Base-by-base conservation (phyloP, 257 asterid species). In the Jasminum sambac region DNA sequence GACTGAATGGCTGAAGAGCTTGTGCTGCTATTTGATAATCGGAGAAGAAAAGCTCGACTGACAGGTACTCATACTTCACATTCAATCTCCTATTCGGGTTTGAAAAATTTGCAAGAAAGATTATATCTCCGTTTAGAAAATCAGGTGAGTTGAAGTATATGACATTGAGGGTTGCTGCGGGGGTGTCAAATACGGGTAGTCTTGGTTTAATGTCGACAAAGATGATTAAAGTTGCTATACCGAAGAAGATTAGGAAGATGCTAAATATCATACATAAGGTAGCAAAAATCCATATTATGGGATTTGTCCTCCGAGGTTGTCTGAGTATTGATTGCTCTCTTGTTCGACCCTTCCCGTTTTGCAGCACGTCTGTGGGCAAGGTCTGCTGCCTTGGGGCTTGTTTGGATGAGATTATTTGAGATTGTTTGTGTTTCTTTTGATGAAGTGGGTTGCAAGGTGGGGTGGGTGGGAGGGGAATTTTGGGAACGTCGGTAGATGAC, bases 1-100 rank as follows among this genome's bases (percentile, higher is more conserved):
- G 88, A 44, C 74, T 73, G 76, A 90, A 94, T 3, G 97, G 88
- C 24, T 65, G 87, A 68, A 90, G 64, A 70, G 67, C 73, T 64
- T 83, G 89, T 24, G 84, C 80, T 30, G 92, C 95, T 46, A 89
- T 72, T 1, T 71, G 34, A 59, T 60, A 80, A 13, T 84, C 96
- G 5, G 76, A 71, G 72, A 88, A 94, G 75, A 62, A 86, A 39
- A 94, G 90, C 86, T 88, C 90, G 16, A 91, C 48, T 9, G 65
- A 64, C 58, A 89, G 62, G 78, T 84, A 78, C 84, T 95, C 97
- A 13, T 78, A 89, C 26, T 80, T 81, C 11, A 89, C 90, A 36
- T 78, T 76, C 75, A 95, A 71, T 66, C 86, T 95, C 82, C 77
- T 77, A 64, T 91, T 95, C 2, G 98, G 98, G 76, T 95, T 95